Evolutionary conservation across 345 rosid species (phyloP), one percentile per base, ranked within the genome.

Genomic region (Cochlearia excelsa): DNA sequence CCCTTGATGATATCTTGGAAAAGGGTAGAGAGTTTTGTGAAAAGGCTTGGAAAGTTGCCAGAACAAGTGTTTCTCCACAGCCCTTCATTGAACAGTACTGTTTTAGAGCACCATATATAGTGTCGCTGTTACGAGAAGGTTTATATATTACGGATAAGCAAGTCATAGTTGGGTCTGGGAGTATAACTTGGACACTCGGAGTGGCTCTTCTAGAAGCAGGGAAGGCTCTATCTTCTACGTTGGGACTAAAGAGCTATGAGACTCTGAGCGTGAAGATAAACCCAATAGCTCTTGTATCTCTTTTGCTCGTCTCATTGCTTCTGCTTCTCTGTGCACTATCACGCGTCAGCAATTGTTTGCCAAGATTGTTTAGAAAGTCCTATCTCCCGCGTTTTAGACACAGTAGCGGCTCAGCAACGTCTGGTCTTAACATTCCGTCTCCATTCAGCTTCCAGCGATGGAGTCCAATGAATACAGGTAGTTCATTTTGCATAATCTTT

Each of bases 31-130:
- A 80, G 31, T 93, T 89, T 68, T 93, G 99, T 70, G 88, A 82
- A 39, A 79, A 77, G 81, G 74, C 79, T 5, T 93, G 97, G 97
- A 81, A 87, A 59, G 63, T 56, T 48, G 99, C 99, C 7, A 89
- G 74, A 56, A 80, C 65, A 31, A 93, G 97, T 68, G 97, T 89
- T 77, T 76, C 83, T 54, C 88, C 95, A 5, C 99, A 93, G 75
- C 99, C 99, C 26, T 93, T 85, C 77, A 87, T 93, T 45, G 99
- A 93, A 73, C 99, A 93, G 68, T 93, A 93, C 80, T 89, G 99
- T 79, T 93, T 93, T 74, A 81, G 99, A 75, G 96, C 99, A 26
- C 95, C 99, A 27, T 93, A 93, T 68, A 78, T 84, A 49, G 95
- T 84, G 55, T 84, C 75, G 35, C 49, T 93, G 61, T 59, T 93